Percentiles rank a stretch among this genome's conserved stretches.
phyloP scores from a whole-genome alignment of 805 yeast genomes.

The Saturnispora saitoi region DNA sequence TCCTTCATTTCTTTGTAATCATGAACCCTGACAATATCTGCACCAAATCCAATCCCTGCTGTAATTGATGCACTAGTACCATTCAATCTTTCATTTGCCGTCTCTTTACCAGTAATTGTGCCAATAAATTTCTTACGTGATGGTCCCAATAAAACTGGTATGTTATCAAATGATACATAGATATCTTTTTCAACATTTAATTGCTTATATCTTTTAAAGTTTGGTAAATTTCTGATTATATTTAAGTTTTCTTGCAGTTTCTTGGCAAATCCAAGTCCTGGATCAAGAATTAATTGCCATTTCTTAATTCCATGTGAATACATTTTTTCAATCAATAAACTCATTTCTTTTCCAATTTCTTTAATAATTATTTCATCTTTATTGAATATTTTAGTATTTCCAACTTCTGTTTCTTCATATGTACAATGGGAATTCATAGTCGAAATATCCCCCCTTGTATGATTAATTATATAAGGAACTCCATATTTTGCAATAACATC shows the following conservation, averaged over 20 bases:
- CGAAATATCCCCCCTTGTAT: conserved; percentile 72
- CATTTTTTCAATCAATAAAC: conserved; percentile 47
- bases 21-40: conserved; percentile 84
- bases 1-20: conserved; percentile 56
- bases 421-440: conserved; percentile 57
- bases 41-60: conserved; percentile 62
- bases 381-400: conserved; percentile 12
- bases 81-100: conserved; percentile 53
- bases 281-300: conserved; percentile 91
- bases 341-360: conserved; percentile 59
- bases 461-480: conserved; percentile 76
- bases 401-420: conserved; percentile 35
- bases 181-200: conserved; percentile 15
- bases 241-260: conserved; percentile 58
- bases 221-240: conserved; percentile 43
- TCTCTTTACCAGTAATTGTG: conserved; percentile 47
- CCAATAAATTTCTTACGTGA: conserved; percentile 87
- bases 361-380: conserved; percentile 27
- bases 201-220: conserved; percentile 38
- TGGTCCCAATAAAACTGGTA: conserved; percentile 77
- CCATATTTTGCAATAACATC: conserved; percentile 57
- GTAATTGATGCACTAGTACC: conserved; percentile 74
- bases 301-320: conserved; percentile 55
- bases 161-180: conserved; percentile 38
- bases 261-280: conserved; percentile 97